A percentile compares a stretch with the other conserved stretches of the same genome.
phyloP scores from a whole-genome alignment of 2,329 filamentous ascomycete species.

The Monosporascus sp. region DNA sequence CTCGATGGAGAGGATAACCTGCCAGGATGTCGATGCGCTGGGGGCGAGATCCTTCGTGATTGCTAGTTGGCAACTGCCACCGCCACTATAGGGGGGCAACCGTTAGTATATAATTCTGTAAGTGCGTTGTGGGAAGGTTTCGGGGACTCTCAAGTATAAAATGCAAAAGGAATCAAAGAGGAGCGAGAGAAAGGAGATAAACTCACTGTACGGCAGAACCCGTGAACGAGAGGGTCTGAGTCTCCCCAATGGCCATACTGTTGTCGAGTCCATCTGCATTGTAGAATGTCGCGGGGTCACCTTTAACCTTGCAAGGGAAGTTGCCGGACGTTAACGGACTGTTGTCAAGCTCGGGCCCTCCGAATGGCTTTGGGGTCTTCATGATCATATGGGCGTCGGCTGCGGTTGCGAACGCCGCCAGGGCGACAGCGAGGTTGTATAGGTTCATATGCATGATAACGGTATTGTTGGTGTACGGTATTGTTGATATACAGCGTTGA shows the following conservation, averaged over 20 bases:
- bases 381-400: conserved; percentile 63
- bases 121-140: no score
- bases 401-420: conserved; percentile 43
- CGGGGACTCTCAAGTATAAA: no score
- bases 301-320: conserved; percentile 61
- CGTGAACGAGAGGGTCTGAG: conserved; percentile 48
- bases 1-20: conserved; percentile 65
- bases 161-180: no score
- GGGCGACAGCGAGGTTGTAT: conserved; percentile 30
- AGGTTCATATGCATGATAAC: conserved; percentile 36
- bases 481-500: neutral
- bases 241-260: conserved; percentile 33
- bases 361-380: conserved; percentile 51
- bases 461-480: conserved; percentile 4
- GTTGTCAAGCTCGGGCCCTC: conserved; percentile 43
- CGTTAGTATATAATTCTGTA: no score
- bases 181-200: no score
- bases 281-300: conserved; percentile 23
- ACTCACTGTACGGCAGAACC: conserved; percentile 55
- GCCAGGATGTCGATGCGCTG: conserved; percentile 47
- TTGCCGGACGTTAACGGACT: conserved; percentile 52
- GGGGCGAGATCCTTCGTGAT: conserved; percentile 55
- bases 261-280: conserved; percentile 36
- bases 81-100: conserved; percentile 36
- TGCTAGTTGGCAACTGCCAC: conserved; percentile 69